Conservation (phyloP, 2,329 filamentous ascomycete species). For the Diaporthe vexans region DNA sequence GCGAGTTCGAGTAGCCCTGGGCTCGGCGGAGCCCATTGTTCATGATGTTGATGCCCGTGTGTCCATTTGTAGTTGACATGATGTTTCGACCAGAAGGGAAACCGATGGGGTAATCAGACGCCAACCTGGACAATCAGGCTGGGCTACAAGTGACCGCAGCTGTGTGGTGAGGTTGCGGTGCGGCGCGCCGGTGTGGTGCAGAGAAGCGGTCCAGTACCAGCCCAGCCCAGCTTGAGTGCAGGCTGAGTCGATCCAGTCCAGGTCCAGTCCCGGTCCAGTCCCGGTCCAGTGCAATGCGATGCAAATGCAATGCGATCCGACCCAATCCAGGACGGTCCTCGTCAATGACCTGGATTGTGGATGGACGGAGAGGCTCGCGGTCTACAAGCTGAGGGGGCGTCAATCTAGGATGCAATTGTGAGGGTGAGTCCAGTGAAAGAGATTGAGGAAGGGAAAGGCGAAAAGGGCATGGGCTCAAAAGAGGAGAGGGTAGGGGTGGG, state of each 20-base stretch:
- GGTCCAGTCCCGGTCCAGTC: not conserved
- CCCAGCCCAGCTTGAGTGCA: constrained; percentile 13
- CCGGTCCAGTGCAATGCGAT: constrained; percentile 2
- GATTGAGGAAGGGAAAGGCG: constrained; percentile 33
- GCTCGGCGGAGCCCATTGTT: constrained; percentile 63
- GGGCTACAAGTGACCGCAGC: constrained; percentile 23
- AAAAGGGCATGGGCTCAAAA: constrained; percentile 33
- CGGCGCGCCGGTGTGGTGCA: not conserved
- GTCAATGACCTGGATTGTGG: constrained; percentile 26
- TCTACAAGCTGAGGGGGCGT: constrained; percentile 35
- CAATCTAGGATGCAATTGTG: constrained; percentile 26
- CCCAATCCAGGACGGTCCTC: constrained; percentile 26
- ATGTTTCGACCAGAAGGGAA: constrained; percentile 37
- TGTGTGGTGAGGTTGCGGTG: constrained; percentile 3
- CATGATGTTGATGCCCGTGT: constrained; percentile 64
- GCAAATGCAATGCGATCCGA: not conserved
- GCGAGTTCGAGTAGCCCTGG: constrained; percentile 59
- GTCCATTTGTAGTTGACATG: constrained; percentile 60
- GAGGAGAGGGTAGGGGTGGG: constrained; percentile 29
- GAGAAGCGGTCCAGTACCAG: not conserved
- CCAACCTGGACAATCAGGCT: constrained; percentile 9
- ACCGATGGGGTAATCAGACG: constrained; percentile 3
- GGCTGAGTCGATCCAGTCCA: constrained; percentile 17
- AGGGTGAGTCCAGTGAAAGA: constrained; percentile 32
- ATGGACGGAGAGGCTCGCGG: constrained; percentile 27